Percentiles rank a stretch among this genome's conserved stretches.
phyloP scores from a whole-genome alignment of 2,329 filamentous ascomycete genomes.

The Aspergillus transmontanensis region DNA sequence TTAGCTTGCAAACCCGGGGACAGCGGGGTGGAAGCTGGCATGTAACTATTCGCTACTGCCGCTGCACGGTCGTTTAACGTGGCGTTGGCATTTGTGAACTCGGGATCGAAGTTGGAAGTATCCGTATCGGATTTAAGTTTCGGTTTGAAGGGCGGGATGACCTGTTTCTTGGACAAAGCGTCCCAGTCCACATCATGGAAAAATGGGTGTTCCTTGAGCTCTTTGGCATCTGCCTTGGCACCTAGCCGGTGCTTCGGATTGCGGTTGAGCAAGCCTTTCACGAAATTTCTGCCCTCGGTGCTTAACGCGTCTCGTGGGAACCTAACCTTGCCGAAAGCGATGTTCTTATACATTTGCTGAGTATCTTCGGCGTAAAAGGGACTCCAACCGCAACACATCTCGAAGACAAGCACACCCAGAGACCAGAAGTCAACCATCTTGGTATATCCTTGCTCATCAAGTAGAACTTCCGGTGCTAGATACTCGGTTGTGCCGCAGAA shows the following conservation, averaged over 20 bases:
- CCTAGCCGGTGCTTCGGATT: constrained; percentile 95
- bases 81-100: constrained; percentile 89
- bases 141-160: constrained; percentile 95
- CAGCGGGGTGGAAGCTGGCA: constrained; percentile 85
- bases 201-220: constrained; percentile 92
- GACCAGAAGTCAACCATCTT: constrained; percentile 99
- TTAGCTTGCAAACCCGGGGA: constrained; percentile 97
- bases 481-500: constrained; percentile 99
- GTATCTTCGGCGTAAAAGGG: constrained; percentile 99
- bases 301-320: constrained; percentile 95
- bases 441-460: constrained; percentile 96
- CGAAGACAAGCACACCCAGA: constrained; percentile 92
- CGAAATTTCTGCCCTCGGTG: constrained; percentile 93
- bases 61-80: constrained; percentile 91
- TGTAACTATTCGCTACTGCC: constrained; percentile 75
- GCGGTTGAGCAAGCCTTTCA: constrained; percentile 94
- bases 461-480: constrained; percentile 87
- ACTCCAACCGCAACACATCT: constrained; percentile 99
- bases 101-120: constrained; percentile 96
- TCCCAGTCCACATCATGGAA: constrained; percentile 95
- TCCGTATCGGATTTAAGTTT: constrained; percentile 95
- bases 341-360: constrained; percentile 99
- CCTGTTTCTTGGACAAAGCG: constrained; percentile 82
- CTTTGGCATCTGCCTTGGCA: constrained; percentile 86
- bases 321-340: constrained; percentile 96